Evolutionary conservation across 2,329 filamentous ascomycete genomes (phyloP), one percentile per base, ranked within the genome.

Genomic region (Colletotrichum endophyticum): DNA sequence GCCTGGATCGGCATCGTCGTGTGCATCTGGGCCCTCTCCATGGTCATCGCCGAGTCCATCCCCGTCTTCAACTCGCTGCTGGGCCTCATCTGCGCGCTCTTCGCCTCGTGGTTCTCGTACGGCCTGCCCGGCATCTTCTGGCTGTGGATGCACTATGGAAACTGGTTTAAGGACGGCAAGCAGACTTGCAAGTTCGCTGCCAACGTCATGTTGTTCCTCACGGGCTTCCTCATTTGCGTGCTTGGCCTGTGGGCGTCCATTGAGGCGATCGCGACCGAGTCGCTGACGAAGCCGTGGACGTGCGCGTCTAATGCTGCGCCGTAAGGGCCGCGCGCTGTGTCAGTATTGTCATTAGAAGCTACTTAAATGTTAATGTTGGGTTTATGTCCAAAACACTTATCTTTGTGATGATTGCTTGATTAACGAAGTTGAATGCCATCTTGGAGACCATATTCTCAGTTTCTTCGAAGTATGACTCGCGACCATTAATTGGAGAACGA

Each of bases 1-100:
- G 88, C 88, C 15, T 95, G 94, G 94, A 79, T 91, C 15, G 87
- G 78, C 8, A 90, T 95, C 62, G 89, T 90, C 1, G 81, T 88
- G 1, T 81, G 79, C 15, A 82, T 91, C 19, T 95, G 93, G 91
- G 78, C 91, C 8, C 72, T 94, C 6, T 91, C 92, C 3, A 94
- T 92, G 88, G 83, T 95, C 75, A 92, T 95, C 75, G 92, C 94
- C 7, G 90, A 93, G 81, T 91, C 92, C 0, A 92, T 95, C 9
- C 94, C 94, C 1, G 90, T 92, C 66, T 95, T 95, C 85, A 91
- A 91, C 80, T 88, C 91, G 63, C 85, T 95, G 11, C 85, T 95
- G 5, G 91, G 90, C 6, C 84, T 95, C 44, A 91, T 95, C 79
- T 88, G 87, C 34, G 89, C 92, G 3, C 83, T 94, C 3, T 94